These are phyloP conservation scores for Alloteropsis semialata DNA, from an alignment of 176 grass and related monocot genomes.

Conservation along the genomic window DNA sequence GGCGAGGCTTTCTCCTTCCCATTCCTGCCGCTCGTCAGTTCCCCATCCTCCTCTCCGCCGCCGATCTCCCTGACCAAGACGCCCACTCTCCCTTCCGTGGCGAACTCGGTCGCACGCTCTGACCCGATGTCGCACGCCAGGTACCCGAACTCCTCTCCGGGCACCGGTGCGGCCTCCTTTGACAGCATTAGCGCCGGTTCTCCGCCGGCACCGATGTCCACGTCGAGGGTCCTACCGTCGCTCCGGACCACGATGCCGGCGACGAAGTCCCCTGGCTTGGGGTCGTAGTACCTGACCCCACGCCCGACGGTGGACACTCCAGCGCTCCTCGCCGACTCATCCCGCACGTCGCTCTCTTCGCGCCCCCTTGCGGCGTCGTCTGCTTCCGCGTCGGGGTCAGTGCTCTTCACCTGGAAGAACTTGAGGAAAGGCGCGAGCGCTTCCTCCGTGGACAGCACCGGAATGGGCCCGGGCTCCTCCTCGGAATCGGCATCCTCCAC, in stretches of 20 bases:
- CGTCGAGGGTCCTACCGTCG: constrained; percentile 55
- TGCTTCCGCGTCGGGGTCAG: background rate
- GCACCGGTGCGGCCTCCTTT: constrained; percentile 64
- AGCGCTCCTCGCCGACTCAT: constrained; percentile 11
- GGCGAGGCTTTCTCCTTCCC: constrained; percentile 33
- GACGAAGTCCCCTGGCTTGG: constrained; percentile 64
- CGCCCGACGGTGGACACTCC: background rate
- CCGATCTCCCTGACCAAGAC: constrained; percentile 35
- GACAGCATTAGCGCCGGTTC: constrained; percentile 62
- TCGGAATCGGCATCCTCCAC: background rate
- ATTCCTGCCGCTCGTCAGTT: background rate
- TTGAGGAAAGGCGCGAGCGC: constrained; percentile 70
- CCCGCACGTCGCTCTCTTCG: background rate
- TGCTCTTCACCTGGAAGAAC: constrained; percentile 56
- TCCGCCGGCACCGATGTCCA: constrained; percentile 56
- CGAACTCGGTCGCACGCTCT: constrained; percentile 38
- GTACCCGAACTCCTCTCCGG: constrained; percentile 48
- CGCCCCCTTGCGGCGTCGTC: background rate
- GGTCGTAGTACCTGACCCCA: constrained; percentile 56
- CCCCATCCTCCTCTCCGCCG: constrained; percentile 4
- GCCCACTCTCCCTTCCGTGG: constrained; percentile 49
- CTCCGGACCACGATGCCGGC: constrained; percentile 70
- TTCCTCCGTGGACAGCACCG: constrained; percentile 31
- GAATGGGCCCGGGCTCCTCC: constrained; percentile 16
- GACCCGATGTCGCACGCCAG: constrained; percentile 45